Evolutionary conservation across 176 grass and related monocot species (phyloP), one percentile per base, ranked within the genome.

Genomic region (Areca catechu): DNA sequence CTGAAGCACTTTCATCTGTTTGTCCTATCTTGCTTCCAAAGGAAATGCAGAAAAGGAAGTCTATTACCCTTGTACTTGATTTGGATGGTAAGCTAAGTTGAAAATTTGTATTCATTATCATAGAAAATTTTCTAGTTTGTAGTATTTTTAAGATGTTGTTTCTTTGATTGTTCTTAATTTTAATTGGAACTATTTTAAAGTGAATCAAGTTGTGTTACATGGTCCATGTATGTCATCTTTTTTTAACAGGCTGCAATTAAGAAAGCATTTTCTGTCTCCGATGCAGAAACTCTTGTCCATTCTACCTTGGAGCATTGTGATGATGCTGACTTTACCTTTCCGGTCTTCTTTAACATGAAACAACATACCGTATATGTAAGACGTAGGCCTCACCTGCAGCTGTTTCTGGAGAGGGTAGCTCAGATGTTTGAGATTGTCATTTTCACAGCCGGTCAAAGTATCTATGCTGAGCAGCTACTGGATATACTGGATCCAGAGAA

Each of bases 211-310:
- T 43, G 34, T 43, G 34, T 43, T 14, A 29, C 4, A 10, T 43
- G 34, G 34, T 43, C 34, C 34, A 14, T 43, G 34, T 12, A 12
- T 43, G 34, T 2, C 1, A 2, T 10, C 34, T 43, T 43, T 43
- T 12, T 43, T 43, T 43, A 9, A 43, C 34, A 43, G 34, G 9
- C 7, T 14, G 34, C 14, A 43, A 12, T 14, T 43, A 43, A 37
- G 34, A 37, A 29, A 43, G 34, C 10, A 14, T 43, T 43, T 43
- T 12, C 7, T 43, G 9, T 43, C 34, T 43, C 10, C 34, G 10
- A 43, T 85, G 84, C 79, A 99, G 94, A 99, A 86, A 99, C 94
- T 54, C 84, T 99, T 71, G 94, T 99, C 14, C 94, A 99, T 67
- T 99, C 94, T 62, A 85, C 81, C 48, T 51, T 99, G 58, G 85